Base-by-base conservation (phyloP, 2,329 filamentous ascomycete genomes). In the Lizonia empirigonia region DNA sequence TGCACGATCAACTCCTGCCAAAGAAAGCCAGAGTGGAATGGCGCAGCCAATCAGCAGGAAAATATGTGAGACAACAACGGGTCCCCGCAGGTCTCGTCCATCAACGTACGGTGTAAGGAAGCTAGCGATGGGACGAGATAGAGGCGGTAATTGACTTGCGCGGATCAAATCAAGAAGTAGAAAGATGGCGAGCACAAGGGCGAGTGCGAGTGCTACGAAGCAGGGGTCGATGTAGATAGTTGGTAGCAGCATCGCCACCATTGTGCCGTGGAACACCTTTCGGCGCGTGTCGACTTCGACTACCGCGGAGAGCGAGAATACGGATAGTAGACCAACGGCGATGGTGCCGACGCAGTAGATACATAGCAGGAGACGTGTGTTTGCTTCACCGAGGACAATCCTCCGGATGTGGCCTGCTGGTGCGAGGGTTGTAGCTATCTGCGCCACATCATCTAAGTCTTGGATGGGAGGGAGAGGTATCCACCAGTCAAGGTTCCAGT, bases 201-300 rank as follows among this genome's bases (percentile, higher is more conserved):
- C 80, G n/a, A 97, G 80, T 0, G 91, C 90, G 10, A 99, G 78
- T 1, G 89, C 85, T 40, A 87, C 86, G 72, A 90, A 97, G 32
- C 87, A 81, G 1, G 94, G 93, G 71, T 99, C 94, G 57, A 97
- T 77, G 69, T 86, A 97, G 2, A 88, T 89, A 1, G 90, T 85
- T 0, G 94, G 92, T 2, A 97, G 80, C 48, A 99, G 87, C 90
- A 99, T 97, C 48, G 86, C 85, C 7, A 97, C 93, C 89, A 97
- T 97, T 82, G 93, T 96, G 62, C 95, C 95, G 73, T 99, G 94
- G 72, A 99, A 99, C 19, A 97, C 90, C 74, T 99, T 99, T 41
- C 94, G 86, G 40, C 94, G 85, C 1, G 94, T 99, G 74, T 99
- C 94, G 37, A 99, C 93, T 74, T 97, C 92, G 60, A 89, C 92